These are phyloP conservation scores for Botrytis fabae DNA, from an alignment of 2,329 filamentous ascomycete species.

Conservation along the genomic window DNA sequence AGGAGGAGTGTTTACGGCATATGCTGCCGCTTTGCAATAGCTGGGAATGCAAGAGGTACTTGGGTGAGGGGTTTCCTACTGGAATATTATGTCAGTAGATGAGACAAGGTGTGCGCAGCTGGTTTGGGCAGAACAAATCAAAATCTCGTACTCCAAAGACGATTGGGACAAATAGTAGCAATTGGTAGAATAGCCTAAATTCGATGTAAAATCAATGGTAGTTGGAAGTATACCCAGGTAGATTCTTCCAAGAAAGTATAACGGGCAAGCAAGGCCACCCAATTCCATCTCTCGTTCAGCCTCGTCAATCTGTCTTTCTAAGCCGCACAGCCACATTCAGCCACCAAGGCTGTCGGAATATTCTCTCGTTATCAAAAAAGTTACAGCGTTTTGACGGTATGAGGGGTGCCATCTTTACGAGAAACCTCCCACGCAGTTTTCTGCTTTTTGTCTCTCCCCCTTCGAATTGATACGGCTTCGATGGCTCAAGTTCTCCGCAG, in stretches of 20 bases:
- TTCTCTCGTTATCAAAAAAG: constrained; percentile 2
- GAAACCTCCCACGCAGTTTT: not conserved
- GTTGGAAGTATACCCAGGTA: not conserved
- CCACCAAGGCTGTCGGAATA: constrained; percentile 9
- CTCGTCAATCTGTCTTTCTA: not conserved
- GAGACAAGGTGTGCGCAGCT: not conserved
- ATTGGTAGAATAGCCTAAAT: not conserved
- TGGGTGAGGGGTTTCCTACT: constrained; percentile 1
- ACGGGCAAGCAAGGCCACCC: not conserved
- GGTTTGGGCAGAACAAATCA: not conserved
- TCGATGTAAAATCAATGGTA: not conserved
- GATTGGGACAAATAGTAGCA: not conserved
- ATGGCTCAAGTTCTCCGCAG: constrained; percentile 36
- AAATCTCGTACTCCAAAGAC: not conserved
- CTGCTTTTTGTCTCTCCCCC: not conserved
- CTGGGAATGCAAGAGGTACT: constrained; percentile 16
- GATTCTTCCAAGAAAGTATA: not conserved
- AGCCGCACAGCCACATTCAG: constrained; percentile 14
- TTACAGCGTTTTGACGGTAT: not conserved
- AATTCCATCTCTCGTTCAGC: not conserved
- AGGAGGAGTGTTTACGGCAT: constrained; percentile 38
- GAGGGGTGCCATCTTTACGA: not conserved
- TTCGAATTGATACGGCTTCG: constrained; percentile 3
- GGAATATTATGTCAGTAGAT: not conserved
- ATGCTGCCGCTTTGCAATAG: constrained; percentile 41